phyloP scores from a whole-genome alignment of 495 filamentous ascomycete genomes.

The Pseudotulostoma volvatum region DNA sequence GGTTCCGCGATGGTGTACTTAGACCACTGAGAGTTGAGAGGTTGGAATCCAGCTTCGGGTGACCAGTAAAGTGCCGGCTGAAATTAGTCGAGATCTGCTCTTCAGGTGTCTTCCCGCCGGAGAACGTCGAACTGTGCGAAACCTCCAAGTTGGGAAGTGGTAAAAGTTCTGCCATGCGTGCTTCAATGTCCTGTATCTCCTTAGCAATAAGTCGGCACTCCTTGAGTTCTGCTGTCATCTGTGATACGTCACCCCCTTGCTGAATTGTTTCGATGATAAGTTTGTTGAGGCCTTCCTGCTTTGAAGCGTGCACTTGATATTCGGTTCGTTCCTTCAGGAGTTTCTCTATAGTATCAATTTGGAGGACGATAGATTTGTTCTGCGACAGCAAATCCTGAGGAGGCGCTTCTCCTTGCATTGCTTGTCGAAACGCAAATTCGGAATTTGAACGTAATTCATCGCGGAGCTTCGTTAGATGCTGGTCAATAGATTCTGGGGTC shows the following conservation, averaged over 20 bases:
- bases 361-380: constrained; percentile 19
- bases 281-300: constrained; percentile 18
- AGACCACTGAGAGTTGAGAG: background rate
- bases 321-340: constrained; percentile 15
- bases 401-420: constrained; percentile 22
- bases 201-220: constrained; percentile 19
- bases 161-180: constrained; percentile 14
- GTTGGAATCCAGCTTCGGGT: background rate
- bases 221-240: constrained; percentile 20
- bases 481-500: constrained; percentile 9
- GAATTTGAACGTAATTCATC: constrained; percentile 21
- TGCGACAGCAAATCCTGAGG: constrained; percentile 22
- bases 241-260: constrained; percentile 19
- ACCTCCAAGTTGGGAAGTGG: background rate
- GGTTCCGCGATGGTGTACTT: background rate
- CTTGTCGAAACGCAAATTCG: constrained; percentile 22
- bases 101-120: background rate
- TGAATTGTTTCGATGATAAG: constrained; percentile 19
- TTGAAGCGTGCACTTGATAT: constrained; percentile 13
- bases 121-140: background rate
- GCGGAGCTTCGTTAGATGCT: constrained; percentile 11
- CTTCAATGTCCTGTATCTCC: constrained; percentile 20
- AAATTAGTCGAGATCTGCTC: background rate
- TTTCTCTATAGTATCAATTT: constrained; percentile 20
- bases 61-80: background rate